phyloP scores from a whole-genome alignment of 495 filamentous ascomycete genomes.

The Chlorociboria aeruginascens region DNA sequence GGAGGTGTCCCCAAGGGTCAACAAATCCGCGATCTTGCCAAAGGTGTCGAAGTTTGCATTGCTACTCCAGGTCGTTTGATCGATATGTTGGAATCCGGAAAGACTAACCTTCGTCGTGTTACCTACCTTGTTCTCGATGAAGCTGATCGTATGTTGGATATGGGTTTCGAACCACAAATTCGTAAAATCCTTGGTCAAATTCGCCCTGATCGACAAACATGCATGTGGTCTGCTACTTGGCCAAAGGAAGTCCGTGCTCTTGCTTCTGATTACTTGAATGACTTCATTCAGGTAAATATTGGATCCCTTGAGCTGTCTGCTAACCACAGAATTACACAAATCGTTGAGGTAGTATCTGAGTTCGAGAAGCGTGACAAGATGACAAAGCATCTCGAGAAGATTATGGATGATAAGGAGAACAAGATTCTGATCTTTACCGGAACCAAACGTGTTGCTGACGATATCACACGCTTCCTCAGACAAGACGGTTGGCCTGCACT shows the following conservation, averaged over 20 bases:
- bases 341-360: conserved; percentile 90
- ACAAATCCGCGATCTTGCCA: conserved; percentile 86
- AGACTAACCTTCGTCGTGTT: conserved; percentile 95
- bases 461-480: conserved; percentile 95
- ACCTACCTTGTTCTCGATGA: conserved; percentile 89
- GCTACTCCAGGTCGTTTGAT: conserved; percentile 95
- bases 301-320: conserved; percentile 93
- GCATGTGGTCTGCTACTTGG: conserved; percentile 99
- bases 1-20: conserved; percentile 95
- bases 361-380: conserved; percentile 97
- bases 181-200: conserved; percentile 97
- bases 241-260: conserved; percentile 96
- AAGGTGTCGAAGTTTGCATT: conserved; percentile 84
- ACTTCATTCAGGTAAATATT: conserved; percentile 99
- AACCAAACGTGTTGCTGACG: conserved; percentile 96
- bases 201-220: conserved; percentile 95
- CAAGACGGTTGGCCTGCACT: conserved; percentile 98
- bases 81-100: conserved; percentile 94
- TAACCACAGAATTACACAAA: conserved; percentile 96
- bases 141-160: conserved; percentile 84
- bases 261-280: conserved; percentile 85
- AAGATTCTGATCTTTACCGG: conserved; percentile 95
- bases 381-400: conserved; percentile 94
- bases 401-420: conserved; percentile 91
- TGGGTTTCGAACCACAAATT: conserved; percentile 84